A percentile compares a stretch with the other conserved stretches of the same genome.
Conservation (phyloP, 805 yeast genomes). For the Hanseniaspora valbyensis region DNA sequence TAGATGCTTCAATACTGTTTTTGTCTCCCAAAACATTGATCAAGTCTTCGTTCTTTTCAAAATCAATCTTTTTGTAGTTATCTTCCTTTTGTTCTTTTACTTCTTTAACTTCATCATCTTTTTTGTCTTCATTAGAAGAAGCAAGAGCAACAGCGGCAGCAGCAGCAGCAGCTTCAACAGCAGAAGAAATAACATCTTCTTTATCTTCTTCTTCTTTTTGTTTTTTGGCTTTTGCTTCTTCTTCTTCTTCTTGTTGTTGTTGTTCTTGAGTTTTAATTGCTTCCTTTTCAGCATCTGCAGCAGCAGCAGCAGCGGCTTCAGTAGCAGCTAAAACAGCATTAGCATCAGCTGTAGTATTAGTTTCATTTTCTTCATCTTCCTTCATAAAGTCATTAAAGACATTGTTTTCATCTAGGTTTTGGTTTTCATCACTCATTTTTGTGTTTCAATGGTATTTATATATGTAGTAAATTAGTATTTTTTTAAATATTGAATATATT, state of each 20-base stretch:
- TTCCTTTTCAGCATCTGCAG: not conserved
- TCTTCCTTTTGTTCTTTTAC: not conserved
- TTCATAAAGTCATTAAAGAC: constrained; percentile 15
- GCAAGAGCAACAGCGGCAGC: not conserved
- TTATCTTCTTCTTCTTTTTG: not conserved
- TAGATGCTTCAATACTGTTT: not conserved
- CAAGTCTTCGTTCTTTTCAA: not conserved
- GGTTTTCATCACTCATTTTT: constrained; percentile 1
- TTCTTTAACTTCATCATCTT: not conserved
- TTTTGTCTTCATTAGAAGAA: not conserved
- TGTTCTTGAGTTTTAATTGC: too few relatives aligned
- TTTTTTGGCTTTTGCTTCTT: not conserved
- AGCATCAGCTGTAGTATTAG: not conserved
- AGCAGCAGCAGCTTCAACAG: not conserved
- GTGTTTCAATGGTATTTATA: not conserved
- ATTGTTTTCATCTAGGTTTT: constrained; percentile 10
- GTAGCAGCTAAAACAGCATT: not conserved
- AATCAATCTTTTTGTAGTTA: not conserved
- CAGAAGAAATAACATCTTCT: not conserved
- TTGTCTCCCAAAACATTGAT: constrained; percentile 3
- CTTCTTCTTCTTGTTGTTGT: not conserved
- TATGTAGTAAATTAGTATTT: not conserved
- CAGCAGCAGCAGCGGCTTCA: constrained; percentile 1
- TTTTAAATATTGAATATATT: too few relatives aligned
- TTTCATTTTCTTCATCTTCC: constrained; percentile 14